Evolutionary conservation across 257 asterid species (phyloP), one percentile per base, ranked within the genome.

Genomic region (Nicotiana paniculata): DNA sequence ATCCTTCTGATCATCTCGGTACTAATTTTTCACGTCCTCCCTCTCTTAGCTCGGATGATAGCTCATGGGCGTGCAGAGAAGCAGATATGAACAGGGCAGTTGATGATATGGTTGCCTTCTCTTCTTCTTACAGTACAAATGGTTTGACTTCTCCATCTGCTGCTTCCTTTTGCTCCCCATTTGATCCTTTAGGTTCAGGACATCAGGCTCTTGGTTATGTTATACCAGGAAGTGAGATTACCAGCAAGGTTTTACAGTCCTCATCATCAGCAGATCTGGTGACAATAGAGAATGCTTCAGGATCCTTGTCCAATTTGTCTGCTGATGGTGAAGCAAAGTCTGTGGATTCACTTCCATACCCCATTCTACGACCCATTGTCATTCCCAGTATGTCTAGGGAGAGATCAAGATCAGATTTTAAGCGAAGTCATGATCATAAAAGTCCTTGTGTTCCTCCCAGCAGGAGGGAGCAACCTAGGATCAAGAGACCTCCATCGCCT

Each of bases 61-160:
- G 98, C 91, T 96, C 97, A 72, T 96, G 99, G 98, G 98, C 98
- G 78, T 96, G 98, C 96, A 89, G 97, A 75, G 99, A 96, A 87
- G 99, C 99, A 72, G 99, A 96, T 86, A 92, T 96, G 96, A 94
- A 81, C 65, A 88, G 93, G 86, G 97, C 90, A 82, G 99, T 96
- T 88, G 99, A 96, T 92, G 99, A 96, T 86, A 96, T 96, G 98
- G 98, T 94, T 88, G 98, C 98, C 24, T 94, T 94, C 91, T 96
- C 99, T 81, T 96, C 99, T 77, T 96, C 99, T 82, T 96, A 96
- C 82, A 94, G 98, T 82, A 92, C 99, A 86, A 95, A 95, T 88
- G 98, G 99, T 74, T 88, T 96, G 90, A 90, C 97, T 79, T 96
- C 99, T 74, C 99, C 99, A 65, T 96, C 99, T 68, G 90, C 97